Conservation (phyloP, 169 alveolate genomes). For the Cryptosporidium bovis region DNA sequence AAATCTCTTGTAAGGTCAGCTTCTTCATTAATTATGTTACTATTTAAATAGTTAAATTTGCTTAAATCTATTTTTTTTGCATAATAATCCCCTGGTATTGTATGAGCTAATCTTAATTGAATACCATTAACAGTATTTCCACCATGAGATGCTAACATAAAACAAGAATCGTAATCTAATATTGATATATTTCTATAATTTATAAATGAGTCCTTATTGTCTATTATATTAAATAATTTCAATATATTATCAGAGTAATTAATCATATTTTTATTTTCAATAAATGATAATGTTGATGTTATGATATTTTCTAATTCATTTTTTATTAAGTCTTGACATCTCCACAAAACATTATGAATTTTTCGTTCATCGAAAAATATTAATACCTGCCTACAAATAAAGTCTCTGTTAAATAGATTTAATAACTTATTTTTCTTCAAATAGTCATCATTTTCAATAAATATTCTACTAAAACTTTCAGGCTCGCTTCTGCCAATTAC, state of each 20-base stretch:
- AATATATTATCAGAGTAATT: conserved; percentile 5
- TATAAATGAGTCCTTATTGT: neutral
- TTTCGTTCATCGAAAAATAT: conserved; percentile 17
- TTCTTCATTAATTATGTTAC: neutral
- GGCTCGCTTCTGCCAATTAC: conserved; percentile 12
- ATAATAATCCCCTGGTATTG: conserved; percentile 4
- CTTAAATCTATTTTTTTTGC: conserved; percentile 2
- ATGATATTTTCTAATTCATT: conserved; percentile 19
- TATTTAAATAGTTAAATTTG: neutral
- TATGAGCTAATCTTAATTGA: neutral
- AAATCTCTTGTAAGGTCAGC: neutral
- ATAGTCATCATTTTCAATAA: conserved; percentile 5
- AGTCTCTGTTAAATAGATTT: conserved; percentile 56
- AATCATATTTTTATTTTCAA: conserved; percentile 15
- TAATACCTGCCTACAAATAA: conserved; percentile 27
- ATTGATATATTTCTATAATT: conserved; percentile 1
- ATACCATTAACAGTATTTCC: conserved; percentile 1
- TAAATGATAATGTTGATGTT: conserved; percentile 17
- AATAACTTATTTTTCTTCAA: conserved; percentile 16
- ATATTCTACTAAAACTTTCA: neutral
- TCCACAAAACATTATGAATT: conserved; percentile 42
- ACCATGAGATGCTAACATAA: neutral
- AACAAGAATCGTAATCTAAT: conserved; percentile 51
- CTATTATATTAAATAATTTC: conserved; percentile 10
- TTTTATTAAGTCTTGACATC: conserved; percentile 51